Base-by-base conservation (phyloP, 176 grass and related monocot genomes). In the Pontederia crassipes region DNA sequence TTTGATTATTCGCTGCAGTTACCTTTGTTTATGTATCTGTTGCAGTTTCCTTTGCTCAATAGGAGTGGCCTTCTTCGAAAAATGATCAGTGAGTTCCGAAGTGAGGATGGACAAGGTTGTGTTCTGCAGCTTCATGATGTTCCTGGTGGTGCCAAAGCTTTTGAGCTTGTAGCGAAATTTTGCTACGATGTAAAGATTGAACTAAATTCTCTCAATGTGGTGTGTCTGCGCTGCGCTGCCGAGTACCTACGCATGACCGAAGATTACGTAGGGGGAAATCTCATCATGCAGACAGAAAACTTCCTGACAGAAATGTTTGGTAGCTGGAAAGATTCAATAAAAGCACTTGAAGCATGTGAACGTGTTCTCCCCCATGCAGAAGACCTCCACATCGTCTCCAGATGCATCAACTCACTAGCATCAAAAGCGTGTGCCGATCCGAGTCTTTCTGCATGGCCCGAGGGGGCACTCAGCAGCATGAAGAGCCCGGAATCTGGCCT, bases 111-210 rank as follows among this genome's bases (percentile, higher is more conserved):
- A 48, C 78, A 78, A 55, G 73, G 61, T 66, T 95, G 90, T 76
- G 76, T 69, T 68, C 70, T 95, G 61, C 69, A 68, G 75, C 82
- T 95, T 54, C 75, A 89, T 70, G 77, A 89, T 49, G 74, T 95
- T 74, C 90, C 90, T 48, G 90, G 85, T 13, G 90, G 90, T 52
- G 75, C 90, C 82, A 82, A 83, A 73, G 77, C 90, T 11, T 95
- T 95, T 64, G 85, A 89, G 82, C 80, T 89, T 45, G 71, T 74
- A 4, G 82, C 82, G 10, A 83, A 75, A 70, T 95, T 95, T 77
- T 95, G 90, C 79, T 95, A 95, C 49, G 79, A 85, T 55, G 79
- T 89, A 18, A 95, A 83, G 78, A 75, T 95, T 17, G 86, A 86
- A 64, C 79, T 95, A 10, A 95, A 80, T 75, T 66, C 82, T 47